Evolutionary conservation across 2,329 filamentous ascomycete species (phyloP).

Genomic region (Arachnomyces sp.): DNA sequence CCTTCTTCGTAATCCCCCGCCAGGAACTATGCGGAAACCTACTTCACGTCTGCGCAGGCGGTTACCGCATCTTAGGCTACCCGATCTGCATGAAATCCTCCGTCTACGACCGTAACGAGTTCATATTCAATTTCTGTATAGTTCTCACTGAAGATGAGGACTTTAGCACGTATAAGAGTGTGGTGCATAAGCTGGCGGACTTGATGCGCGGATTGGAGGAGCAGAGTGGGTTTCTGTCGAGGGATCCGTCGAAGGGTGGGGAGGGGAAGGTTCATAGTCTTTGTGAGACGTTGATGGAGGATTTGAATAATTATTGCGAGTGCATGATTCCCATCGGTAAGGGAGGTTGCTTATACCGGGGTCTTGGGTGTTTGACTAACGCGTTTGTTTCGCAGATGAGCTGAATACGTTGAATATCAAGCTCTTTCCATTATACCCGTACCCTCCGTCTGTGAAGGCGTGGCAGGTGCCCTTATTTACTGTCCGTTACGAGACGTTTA

Average conservation of each 20-base stretch:
- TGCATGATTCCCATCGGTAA: constrained; percentile 94
- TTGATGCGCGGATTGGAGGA: constrained; percentile 87
- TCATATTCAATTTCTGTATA: constrained; percentile 96
- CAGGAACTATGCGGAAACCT: constrained; percentile 92
- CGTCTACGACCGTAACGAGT: constrained; percentile 84
- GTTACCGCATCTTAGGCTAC: constrained; percentile 75
- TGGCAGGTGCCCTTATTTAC: constrained; percentile 85
- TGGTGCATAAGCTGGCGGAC: constrained; percentile 75
- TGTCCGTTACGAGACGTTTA: constrained; percentile 45
- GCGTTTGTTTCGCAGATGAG: constrained; percentile 53
- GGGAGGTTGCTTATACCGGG: constrained; percentile 20
- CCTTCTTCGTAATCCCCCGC: constrained; percentile 87
- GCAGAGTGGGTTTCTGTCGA: constrained; percentile 68
- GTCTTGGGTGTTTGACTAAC: background rate
- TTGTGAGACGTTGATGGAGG: constrained; percentile 82
- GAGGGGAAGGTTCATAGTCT: constrained; percentile 53
- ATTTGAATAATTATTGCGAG: constrained; percentile 93
- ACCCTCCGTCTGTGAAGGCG: constrained; percentile 67
- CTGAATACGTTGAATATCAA: constrained; percentile 95
- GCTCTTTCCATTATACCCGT: constrained; percentile 73
- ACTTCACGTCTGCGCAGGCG: constrained; percentile 61
- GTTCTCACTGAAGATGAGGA: constrained; percentile 64
- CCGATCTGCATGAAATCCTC: constrained; percentile 78
- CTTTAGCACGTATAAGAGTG: constrained; percentile 70
- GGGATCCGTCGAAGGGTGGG: constrained; percentile 36